Evolutionary conservation across 495 filamentous ascomycete species (phyloP), one percentile per base, ranked within the genome.

Genomic region (Hamigera avellanea): DNA sequence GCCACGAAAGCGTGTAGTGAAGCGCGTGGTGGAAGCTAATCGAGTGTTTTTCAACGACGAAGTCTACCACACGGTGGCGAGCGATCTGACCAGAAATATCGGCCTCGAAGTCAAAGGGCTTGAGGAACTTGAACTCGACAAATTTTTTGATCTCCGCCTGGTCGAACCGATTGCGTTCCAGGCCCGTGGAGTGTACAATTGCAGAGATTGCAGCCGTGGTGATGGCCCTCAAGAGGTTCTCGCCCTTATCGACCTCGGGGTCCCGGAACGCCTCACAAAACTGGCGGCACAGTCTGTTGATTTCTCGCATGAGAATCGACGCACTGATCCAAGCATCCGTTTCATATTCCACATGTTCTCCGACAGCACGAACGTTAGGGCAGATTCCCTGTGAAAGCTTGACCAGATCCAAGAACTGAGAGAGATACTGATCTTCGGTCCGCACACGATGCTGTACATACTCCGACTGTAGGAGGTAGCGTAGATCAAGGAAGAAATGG

Each of bases 21-120:
- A 99, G 67, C 6, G 86, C 85, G 55, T 99, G 91, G 49, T 99
- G 93, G 67, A 99, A 96, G 57, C 93, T 96, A 56, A 96, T 91
- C 0, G 83, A 78, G 44, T 91, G 78, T 42, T 76, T 76, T 40
- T 91, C 87, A 5, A 96, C 86, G 6, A 80, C 72, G 53, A 91
- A 95, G 41, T 81, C 80, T 17, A 95, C 81, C 0, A 98, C 79
- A 12, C 74, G 71, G 36, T 72, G 61, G 28, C 61, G 62, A 10
- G 51, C 49, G 8, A 61, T 42, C 19, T 53, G 48, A 4, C 53
- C 64, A 14, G 51, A 46, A n/a, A 61, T 50, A 14, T 71, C 59
- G 7, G 64, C 56, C 43, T 91, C 84, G 45, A 95, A 93, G 42
- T 93, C 83, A 42, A 87, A 93, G 32, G 75, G 74, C 1, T 63